phyloP scores from a whole-genome alignment of 305 asterid genomes.

The Solanum hybrid region DNA sequence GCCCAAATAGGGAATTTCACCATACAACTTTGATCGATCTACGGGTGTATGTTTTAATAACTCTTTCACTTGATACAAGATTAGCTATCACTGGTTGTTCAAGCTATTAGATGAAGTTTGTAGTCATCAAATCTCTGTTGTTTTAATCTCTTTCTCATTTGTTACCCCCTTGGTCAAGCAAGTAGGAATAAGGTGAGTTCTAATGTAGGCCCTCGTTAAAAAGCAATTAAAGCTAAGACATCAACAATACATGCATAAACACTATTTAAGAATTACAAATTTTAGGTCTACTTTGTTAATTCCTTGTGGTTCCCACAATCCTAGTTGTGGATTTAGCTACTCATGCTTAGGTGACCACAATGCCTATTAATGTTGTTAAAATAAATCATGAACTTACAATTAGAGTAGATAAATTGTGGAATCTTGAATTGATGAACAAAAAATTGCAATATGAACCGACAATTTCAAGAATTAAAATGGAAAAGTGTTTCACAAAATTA shows the following conservation, averaged over 20 bases:
- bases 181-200: not conserved
- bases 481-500: not conserved
- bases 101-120: not conserved
- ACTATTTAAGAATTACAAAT: too few relatives aligned
- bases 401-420: not conserved
- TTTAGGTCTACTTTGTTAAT: not conserved
- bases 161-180: not conserved
- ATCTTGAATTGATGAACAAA: not conserved
- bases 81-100: not conserved
- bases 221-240: not conserved
- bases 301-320: not conserved
- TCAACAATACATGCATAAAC: not conserved
- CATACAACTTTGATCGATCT: not conserved
- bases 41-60: not conserved
- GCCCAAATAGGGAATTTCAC: not conserved
- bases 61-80: not conserved
- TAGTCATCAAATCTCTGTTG: not conserved
- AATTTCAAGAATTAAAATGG: not conserved
- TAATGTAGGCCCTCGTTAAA: not conserved
- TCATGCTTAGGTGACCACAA: not conserved
- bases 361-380: not conserved
- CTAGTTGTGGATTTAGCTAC: not conserved
- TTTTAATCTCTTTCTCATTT: not conserved
- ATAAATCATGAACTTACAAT: not conserved
- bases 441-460: not conserved